phyloP scores from a whole-genome alignment of 441 rosid species.

The Syzygium syzygioides region DNA sequence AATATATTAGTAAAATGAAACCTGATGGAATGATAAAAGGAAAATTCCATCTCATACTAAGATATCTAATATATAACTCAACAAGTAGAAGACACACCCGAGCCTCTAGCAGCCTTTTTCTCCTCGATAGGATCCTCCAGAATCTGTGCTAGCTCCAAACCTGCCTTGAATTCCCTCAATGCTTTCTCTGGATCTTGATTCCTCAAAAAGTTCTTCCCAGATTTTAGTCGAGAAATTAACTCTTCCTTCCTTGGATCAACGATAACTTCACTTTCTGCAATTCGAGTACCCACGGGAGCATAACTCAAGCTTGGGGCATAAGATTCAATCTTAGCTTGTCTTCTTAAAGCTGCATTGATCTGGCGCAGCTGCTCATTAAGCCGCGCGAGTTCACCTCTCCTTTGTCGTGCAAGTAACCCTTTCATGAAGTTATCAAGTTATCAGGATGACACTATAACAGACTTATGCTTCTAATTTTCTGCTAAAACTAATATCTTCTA shows the following conservation, averaged over 20 bases:
- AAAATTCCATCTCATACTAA: not conserved
- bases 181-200: conserved; percentile 84
- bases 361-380: conserved; percentile 93
- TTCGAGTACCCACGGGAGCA: conserved; percentile 76
- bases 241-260: conserved; percentile 82
- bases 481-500: not conserved
- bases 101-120: conserved; percentile 94
- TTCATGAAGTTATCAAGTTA: not conserved
- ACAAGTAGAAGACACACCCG: conserved; percentile 39
- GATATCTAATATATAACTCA: not conserved
- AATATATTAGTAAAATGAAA: not conserved
- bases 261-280: conserved; percentile 62
- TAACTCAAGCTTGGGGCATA: conserved; percentile 93
- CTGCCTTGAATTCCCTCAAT: conserved; percentile 61
- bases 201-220: conserved; percentile 82
- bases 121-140: conserved; percentile 74
- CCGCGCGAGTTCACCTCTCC: conserved; percentile 75
- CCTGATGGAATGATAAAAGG: not conserved
- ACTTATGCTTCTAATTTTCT: not conserved
- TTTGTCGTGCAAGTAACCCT: conserved; percentile 92
- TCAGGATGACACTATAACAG: not conserved
- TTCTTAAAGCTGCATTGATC: conserved; percentile 84
- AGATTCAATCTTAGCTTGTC: conserved; percentile 93
- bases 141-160: conserved; percentile 77
- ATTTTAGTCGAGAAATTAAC: conserved; percentile 57